A percentile compares a stretch with the other conserved stretches of the same genome.
Conservation (phyloP, 192 early-diverging fungal genomes). For the Glomus cerebriforme region DNA sequence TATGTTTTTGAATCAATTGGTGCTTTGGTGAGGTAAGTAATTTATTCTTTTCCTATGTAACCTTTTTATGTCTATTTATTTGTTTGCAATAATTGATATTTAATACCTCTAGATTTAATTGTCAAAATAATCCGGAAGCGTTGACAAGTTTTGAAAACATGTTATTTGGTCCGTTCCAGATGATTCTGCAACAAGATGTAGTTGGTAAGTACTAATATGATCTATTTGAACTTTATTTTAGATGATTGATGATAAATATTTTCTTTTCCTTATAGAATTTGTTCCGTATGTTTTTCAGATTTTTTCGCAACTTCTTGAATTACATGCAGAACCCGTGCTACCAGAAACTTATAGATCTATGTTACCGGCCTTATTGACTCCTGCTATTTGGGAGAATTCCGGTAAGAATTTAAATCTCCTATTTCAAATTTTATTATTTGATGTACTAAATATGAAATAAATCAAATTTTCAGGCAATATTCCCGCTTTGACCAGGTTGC, state of each 20-base stretch:
- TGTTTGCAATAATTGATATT: not conserved
- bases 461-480: conserved; percentile 68
- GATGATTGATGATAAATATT: not conserved
- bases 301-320: conserved; percentile 82
- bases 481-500: conserved; percentile 87
- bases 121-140: conserved; percentile 65
- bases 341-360: conserved; percentile 74
- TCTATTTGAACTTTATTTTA: not conserved
- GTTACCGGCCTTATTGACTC: conserved; percentile 78
- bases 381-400: conserved; percentile 84
- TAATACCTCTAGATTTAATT: conserved; percentile 68
- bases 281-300: conserved; percentile 98
- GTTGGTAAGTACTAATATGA: conserved; percentile 39
- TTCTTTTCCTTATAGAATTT: conserved; percentile 63
- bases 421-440: not conserved
- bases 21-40: conserved; percentile 67
- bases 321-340: conserved; percentile 65
- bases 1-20: conserved; percentile 94
- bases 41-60: too few species aligned
- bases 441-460: not conserved
- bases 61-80: not conserved
- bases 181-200: conserved; percentile 82
- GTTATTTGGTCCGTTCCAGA: conserved; percentile 88
- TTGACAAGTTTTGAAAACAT: conserved; percentile 82
- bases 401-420: conserved; percentile 41